Percentiles rank a stretch among this genome's conserved stretches.
Conservation (phyloP, 805 yeast genomes). For the Nakazawaea wyomingensis region DNA sequence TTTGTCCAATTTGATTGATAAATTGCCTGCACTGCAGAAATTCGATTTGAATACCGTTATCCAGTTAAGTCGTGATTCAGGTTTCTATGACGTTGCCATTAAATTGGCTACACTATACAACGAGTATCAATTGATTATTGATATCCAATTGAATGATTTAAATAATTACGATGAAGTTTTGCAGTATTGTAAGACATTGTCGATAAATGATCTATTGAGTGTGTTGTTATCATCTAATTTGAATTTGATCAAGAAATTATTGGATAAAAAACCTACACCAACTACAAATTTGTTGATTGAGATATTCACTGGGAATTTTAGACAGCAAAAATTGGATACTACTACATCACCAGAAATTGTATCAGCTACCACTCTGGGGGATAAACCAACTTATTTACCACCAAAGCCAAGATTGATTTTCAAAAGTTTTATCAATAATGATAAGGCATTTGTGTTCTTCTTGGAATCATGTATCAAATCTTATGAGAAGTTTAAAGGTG, state of each 20-base stretch:
- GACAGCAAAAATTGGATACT: constrained; percentile 38
- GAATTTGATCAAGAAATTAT: constrained; percentile 57
- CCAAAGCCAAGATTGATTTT: constrained; percentile 87
- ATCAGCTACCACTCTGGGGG: no score
- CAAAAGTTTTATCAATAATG: constrained; percentile 79
- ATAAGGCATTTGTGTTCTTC: constrained; percentile 84
- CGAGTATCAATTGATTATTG: constrained; percentile 71
- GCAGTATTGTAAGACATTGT: constrained; percentile 58
- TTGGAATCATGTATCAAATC: constrained; percentile 85
- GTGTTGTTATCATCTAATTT: constrained; percentile 41
- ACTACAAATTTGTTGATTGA: constrained; percentile 79
- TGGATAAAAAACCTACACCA: constrained; percentile 68
- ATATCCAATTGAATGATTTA: constrained; percentile 64
- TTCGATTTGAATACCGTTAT: constrained; percentile 69
- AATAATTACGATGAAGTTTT: constrained; percentile 56
- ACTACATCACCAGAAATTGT: no score
- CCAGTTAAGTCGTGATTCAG: constrained; percentile 66
- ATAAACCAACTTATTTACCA: constrained; percentile 76
- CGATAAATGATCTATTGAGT: constrained; percentile 72
- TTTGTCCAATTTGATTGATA: constrained; percentile 50
- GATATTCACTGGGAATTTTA: constrained; percentile 82
- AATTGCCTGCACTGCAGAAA: constrained; percentile 32
- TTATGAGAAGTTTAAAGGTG: constrained; percentile 72
- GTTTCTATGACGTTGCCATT: constrained; percentile 62
- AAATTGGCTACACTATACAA: constrained; percentile 64